Base-by-base conservation (phyloP, 805 yeast genomes). In the Myxozyma monticola region DNA sequence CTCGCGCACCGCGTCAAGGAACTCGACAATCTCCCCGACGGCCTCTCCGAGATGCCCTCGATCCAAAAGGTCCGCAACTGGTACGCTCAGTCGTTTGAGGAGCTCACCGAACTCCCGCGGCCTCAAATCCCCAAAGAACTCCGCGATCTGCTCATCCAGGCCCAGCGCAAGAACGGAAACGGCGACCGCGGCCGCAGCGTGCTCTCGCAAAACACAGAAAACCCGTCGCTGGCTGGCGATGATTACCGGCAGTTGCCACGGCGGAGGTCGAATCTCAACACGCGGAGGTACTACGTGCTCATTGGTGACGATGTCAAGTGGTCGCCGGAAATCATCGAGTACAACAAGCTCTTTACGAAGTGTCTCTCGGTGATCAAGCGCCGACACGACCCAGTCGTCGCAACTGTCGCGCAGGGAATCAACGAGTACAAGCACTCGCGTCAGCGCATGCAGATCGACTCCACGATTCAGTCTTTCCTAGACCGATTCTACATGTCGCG, bases 11-110 rank as follows among this genome's bases (percentile, higher is more conserved):
- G 95, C 45, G 95, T 88, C 29, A 82, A 85, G 64, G 96, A 88
- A 62, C 72, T 89, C 51, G 95, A 88, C 36, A 77, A 78, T 22
- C 77, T 93, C 26, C 96, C 96, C 0, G 74, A 81, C 59, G 89
- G 88, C 0, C 73, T 89, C 47, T 77, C 75, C 59, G 74, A 81
- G 26, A 83, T 83, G 80, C 88, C 88, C 1, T 81, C 88, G 2
- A 87, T 90, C 42, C 71, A 78, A 44, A 76, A 81, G 57, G 96
- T 88, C 15, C 78, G 83, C 53, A 80, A 88, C 64, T 89, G 96
- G 96, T 89, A 88, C 65, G 90, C 90, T 1, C 93, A 88, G 65
- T 83, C 91, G 7, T 89, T 89, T 67, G 89, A 88, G 41, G 91
- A 88, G 64, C 75, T 88, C 58, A 80, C 84, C n/a, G 66, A 75